A percentile compares a stretch with the other conserved stretches of the same genome.
These are phyloP conservation scores for Prunus yedoensis DNA, from an alignment of 331 rosid species.

Conservation along the genomic window DNA sequence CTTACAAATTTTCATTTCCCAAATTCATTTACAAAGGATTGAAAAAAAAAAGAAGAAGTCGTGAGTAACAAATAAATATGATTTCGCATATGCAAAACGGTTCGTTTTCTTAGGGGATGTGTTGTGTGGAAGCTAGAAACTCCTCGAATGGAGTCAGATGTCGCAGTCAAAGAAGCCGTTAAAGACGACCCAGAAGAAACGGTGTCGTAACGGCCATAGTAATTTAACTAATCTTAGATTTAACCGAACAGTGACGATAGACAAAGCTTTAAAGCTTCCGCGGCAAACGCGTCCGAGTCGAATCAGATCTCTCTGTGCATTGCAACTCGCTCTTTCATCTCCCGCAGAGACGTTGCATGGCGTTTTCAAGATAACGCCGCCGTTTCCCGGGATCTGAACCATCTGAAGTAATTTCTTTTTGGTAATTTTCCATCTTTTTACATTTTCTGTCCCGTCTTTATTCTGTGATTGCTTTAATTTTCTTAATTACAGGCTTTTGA, in stretches of 20 bases:
- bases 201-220: not conserved
- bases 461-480: not conserved
- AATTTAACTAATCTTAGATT: not conserved
- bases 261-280: not conserved
- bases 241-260: not conserved
- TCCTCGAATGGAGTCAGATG: not conserved
- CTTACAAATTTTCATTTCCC: too few relatives aligned
- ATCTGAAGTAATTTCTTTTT: not conserved
- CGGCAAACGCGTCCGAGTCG: conserved; percentile 19
- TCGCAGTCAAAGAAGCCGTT: not conserved
- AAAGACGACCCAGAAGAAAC: not conserved
- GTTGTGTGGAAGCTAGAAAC: not conserved
- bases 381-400: conserved; percentile 5
- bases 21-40: too few relatives aligned
- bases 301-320: not conserved
- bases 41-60: too few relatives aligned
- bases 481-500: not conserved
- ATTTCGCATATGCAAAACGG: too few relatives aligned
- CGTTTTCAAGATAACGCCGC: not conserved
- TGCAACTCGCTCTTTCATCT: conserved; percentile 2
- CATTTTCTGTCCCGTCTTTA: not conserved
- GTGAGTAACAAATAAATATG: too few relatives aligned
- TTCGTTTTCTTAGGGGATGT: too few relatives aligned
- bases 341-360: not conserved
- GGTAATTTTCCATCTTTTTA: not conserved